Conservation (phyloP, 225 moss, liverwort and hornwort species). For the Pseudisothecium myosuroides region DNA sequence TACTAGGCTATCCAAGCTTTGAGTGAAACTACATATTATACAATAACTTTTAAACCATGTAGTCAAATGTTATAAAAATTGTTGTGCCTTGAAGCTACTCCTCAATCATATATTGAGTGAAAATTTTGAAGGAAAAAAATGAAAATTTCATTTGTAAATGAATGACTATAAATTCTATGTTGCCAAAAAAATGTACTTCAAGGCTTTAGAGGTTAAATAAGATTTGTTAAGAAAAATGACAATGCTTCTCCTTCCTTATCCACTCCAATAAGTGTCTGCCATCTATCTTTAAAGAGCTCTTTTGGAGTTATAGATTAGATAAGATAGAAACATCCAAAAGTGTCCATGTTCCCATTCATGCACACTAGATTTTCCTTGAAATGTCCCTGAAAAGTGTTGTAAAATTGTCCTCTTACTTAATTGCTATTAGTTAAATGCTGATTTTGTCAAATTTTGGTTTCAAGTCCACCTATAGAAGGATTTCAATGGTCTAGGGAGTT, state of each 20-base stretch:
- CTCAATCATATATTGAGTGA: background rate
- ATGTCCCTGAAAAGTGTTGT: too few relatives aligned
- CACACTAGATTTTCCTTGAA: too few relatives aligned
- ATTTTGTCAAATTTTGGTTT: too few relatives aligned
- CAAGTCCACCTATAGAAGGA: too few relatives aligned
- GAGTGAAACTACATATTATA: background rate
- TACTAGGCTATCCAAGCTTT: fast-evolving
- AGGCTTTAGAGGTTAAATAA: background rate
- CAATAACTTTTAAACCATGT: background rate
- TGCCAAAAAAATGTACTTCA: background rate
- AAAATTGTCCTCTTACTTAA: too few relatives aligned
- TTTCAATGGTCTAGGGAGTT: too few relatives aligned
- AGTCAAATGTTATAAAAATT: background rate
- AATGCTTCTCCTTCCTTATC: background rate
- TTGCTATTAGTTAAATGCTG: too few relatives aligned
- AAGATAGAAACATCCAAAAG: too few relatives aligned
- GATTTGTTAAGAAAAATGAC: background rate
- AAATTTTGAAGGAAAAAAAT: background rate
- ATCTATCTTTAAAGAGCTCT: background rate
- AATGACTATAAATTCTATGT: background rate
- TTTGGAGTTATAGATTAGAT: background rate
- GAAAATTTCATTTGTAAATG: background rate
- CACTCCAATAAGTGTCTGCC: too few relatives aligned
- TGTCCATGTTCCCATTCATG: too few relatives aligned
- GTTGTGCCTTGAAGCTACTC: background rate